Evolutionary conservation across 108 stramenopile species (phyloP), one percentile per base, ranked within the genome.

Genomic region (Stephanodiscus triporus): DNA sequence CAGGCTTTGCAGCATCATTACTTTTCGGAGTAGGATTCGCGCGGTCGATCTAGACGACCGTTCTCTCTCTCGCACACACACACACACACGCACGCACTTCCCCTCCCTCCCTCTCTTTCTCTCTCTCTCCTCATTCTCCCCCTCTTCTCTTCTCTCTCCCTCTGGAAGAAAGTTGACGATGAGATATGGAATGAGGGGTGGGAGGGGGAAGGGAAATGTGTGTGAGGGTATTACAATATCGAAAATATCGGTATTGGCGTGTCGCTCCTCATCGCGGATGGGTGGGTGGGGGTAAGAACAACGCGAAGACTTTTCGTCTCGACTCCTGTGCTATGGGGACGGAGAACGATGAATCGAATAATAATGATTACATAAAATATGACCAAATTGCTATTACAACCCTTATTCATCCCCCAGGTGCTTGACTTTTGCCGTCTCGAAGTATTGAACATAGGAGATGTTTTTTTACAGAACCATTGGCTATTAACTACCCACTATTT

Each of bases 1-100:
- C 87, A 86, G 55, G 89, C 91, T 0, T 61, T 94, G 78, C 90
- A 94, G 68, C 93, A 94, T 78, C 87, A 85, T 26, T 94, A 90
- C 71, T 94, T 94, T 66, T 78, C 80, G 3, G 84, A 89, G 16
- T 45, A 45, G n/a, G n/a, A 14, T 14, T 45, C 43, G 43, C 43
- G 14, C 1, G 4, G 11, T 42, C 9, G 40, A 42, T 42, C 40
- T 4, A 42, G 40, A 9, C 40, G 40, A 9, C 11, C 9, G 9
- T 13, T 42, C 3, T 16, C 16, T 45, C 16, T 45, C 2, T 16
- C 0, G 14, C 9, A 1, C 40, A 1, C 4, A 11, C 9, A 11
- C 7, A 40, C 11, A 9, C 7, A 40, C 9, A 1, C 40, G 1
- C 4, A 11, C 9, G 9, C 7, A 40, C 11, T 40, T 11, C 11